Base-by-base conservation (phyloP, 352 stramenopile species). In the Nothophytophthora sp. region DNA sequence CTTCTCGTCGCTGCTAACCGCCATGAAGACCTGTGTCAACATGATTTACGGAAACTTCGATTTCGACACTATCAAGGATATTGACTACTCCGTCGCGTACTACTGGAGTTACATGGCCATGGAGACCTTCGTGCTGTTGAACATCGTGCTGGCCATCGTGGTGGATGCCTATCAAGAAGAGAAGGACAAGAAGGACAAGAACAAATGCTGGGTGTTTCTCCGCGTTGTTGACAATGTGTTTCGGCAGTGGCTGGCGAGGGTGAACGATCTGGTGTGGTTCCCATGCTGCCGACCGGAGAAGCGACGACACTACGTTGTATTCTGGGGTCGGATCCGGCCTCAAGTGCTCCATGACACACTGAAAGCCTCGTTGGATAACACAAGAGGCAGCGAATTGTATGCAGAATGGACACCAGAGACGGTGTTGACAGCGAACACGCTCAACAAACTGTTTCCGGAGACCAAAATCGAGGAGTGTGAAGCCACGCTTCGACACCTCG, bases 101-200 rank as follows among this genome's bases (percentile, higher is more conserved):
- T 90, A 90, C 52, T 88, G 76, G 79, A 33, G 41, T 8, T 84
- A 83, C 53, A 84, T 90, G 68, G 41, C 85, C 13, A 60, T 86
- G 24, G 69, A 83, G 54, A 79, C 65, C 18, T 76, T 90, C 37
- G 62, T 88, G 22, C 60, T 90, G 22, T 63, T 90, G 50, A 90
- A 85, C 38, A 87, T 90, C 53, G 78, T 88, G 54, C 67, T 90
- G 9, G 79, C 76, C n/a, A 88, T 90, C 36, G 73, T 90, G 1
- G 60, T 90, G 12, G 73, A 86, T 24, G 64, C 76, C 9, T 90
- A 85, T 41, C 55, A 61, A 8, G 59, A 80, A 25, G 74, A 70
- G 13, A 62, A 79, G 32, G 62, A 36, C 16, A 65, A 67, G 7
- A 63, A 63, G 8, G 64, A 55, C 25, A 63, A 54, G 15, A 63